phyloP scores from a whole-genome alignment of 2,329 filamentous ascomycete species.

The Cercospora sojina region DNA sequence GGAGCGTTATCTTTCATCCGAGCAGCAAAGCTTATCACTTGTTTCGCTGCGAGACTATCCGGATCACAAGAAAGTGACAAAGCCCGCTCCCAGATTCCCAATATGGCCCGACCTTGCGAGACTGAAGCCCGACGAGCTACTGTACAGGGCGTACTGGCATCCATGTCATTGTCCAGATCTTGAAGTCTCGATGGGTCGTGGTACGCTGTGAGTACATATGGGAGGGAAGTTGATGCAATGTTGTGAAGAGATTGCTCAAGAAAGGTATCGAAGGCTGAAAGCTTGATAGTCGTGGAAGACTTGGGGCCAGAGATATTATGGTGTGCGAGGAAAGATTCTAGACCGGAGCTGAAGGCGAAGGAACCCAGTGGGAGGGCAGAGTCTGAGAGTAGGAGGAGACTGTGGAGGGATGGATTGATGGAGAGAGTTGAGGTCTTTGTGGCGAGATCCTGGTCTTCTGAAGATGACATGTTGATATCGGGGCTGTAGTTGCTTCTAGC shows the following conservation, averaged over 20 bases:
- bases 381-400: slow-evolving; percentile 74
- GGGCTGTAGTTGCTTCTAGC: background rate
- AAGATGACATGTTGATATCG: background rate
- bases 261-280: slow-evolving; percentile 60
- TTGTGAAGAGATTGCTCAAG: slow-evolving; percentile 68
- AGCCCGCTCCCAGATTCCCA: slow-evolving; percentile 68
- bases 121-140: slow-evolving; percentile 73
- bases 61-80: slow-evolving; percentile 22
- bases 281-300: slow-evolving; percentile 30
- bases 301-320: slow-evolving; percentile 32
- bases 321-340: slow-evolving; percentile 80
- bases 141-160: slow-evolving; percentile 75
- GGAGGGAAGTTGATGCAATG: slow-evolving; percentile 69
- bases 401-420: slow-evolving; percentile 52
- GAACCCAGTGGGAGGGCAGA: slow-evolving; percentile 78
- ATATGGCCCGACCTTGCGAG: slow-evolving; percentile 71
- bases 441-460: background rate
- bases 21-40: slow-evolving; percentile 26
- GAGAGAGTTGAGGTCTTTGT: background rate
- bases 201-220: slow-evolving; percentile 70
- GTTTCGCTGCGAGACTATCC: slow-evolving; percentile 5
- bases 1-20: slow-evolving; percentile 24
- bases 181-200: slow-evolving; percentile 53
- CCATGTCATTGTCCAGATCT: slow-evolving; percentile 69
- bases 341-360: slow-evolving; percentile 81